Evolutionary conservation across 495 filamentous ascomycete genomes (phyloP).

Genomic region (Penicillium egyptiacum): DNA sequence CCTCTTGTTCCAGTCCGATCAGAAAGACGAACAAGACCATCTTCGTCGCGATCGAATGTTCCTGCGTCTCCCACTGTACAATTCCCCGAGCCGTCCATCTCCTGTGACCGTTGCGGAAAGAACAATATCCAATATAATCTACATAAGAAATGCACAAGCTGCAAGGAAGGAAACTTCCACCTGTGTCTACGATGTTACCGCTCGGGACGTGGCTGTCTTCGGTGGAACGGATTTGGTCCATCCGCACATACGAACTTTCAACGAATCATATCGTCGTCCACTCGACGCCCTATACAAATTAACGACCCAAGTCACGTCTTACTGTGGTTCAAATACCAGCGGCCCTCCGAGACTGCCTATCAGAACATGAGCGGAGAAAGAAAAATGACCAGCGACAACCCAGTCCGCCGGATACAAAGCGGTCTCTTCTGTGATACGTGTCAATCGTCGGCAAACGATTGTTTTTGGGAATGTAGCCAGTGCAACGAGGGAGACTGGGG

Average conservation of each 20-base stretch:
- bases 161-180: conserved; percentile 68
- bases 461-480: conserved; percentile 77
- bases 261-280: conserved; percentile 39
- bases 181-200: conserved; percentile 80
- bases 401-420: conserved; percentile 62
- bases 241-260: conserved; percentile 61
- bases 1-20: conserved; percentile 26
- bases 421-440: conserved; percentile 85
- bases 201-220: conserved; percentile 65
- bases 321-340: conserved; percentile 62
- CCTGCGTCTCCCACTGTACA: conserved; percentile 40
- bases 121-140: conserved; percentile 74
- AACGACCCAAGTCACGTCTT: conserved; percentile 64
- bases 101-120: conserved; percentile 66
- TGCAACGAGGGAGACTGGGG: conserved; percentile 95
- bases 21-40: conserved; percentile 34
- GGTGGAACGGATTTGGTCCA: conserved; percentile 76
- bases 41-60: conserved; percentile 36
- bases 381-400: conserved; percentile 61
- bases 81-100: conserved; percentile 69
- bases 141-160: conserved; percentile 73
- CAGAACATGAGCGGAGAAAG: conserved; percentile 28
- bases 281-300: conserved; percentile 39
- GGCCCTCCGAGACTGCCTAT: conserved; percentile 43
- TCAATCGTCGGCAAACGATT: conserved; percentile 66